These are phyloP conservation scores for Geum urbanum DNA, from an alignment of 306 rosid genomes.

Conservation along the genomic window DNA sequence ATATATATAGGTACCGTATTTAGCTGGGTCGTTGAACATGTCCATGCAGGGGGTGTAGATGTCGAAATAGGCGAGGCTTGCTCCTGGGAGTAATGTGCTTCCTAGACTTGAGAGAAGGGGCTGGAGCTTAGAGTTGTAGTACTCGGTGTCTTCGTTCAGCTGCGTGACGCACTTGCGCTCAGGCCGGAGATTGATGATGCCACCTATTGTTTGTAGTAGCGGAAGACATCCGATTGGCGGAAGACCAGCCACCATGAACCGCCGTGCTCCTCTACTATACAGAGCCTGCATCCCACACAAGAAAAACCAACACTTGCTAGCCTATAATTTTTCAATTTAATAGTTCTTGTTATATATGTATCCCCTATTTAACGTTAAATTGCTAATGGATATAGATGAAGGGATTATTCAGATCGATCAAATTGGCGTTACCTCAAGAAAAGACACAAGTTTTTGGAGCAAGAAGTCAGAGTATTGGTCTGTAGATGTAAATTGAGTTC, in stretches of 20 bases:
- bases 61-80: conserved; percentile 34
- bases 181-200: conserved; percentile 11
- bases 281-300: conserved; percentile 26
- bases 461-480: conserved; percentile 30
- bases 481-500: conserved; percentile 1
- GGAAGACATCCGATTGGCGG: conserved; percentile 52
- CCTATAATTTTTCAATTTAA: too few relatives aligned
- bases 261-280: conserved; percentile 31
- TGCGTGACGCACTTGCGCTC: conserved; percentile 27
- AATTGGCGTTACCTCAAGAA: conserved; percentile 34
- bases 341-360: too few relatives aligned
- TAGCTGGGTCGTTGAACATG: conserved; percentile 32
- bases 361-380: too few relatives aligned
- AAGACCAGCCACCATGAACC: conserved; percentile 38
- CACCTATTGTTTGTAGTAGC: conserved; percentile 15
- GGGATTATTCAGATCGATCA: not conserved
- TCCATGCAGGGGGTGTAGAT: conserved; percentile 31
- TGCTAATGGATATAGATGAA: not conserved
- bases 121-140: conserved; percentile 42
- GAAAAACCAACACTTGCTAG: not conserved
- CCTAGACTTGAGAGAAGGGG: conserved; percentile 16
- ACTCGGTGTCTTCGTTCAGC: conserved; percentile 30
- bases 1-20: conserved; percentile 24
- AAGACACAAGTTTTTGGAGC: conserved; percentile 23
- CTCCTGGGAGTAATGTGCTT: conserved; percentile 24